Evolutionary conservation across 768 basidiomycete species (phyloP).

Genomic region (Leucocoprinus leucothites): DNA sequence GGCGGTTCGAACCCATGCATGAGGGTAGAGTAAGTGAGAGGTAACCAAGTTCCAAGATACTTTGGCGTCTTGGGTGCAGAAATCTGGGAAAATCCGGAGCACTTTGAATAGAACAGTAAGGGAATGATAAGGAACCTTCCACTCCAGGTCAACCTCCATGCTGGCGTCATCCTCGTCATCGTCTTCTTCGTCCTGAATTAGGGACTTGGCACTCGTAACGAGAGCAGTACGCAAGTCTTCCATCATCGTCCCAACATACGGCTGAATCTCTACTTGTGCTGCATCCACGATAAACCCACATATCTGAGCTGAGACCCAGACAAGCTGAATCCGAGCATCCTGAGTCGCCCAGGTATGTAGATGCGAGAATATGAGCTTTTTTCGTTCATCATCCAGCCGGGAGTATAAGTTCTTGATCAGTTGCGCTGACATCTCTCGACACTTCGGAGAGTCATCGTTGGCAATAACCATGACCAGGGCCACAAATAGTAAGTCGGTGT

Average conservation of each 20-base stretch:
- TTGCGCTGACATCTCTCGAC: conserved; percentile 83
- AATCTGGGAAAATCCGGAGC: conserved; percentile 52
- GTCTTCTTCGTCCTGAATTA: conserved; percentile 38
- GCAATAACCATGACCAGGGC: conserved; percentile 90
- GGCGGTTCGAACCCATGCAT: conserved; percentile 89
- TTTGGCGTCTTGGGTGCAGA: conserved; percentile 38
- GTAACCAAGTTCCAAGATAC: conserved; percentile 65
- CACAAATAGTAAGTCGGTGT: conserved; percentile 87
- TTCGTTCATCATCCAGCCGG: conserved; percentile 60
- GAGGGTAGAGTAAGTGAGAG: conserved; percentile 78
- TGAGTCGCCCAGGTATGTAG: conserved; percentile 79
- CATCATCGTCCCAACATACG: conserved; percentile 47
- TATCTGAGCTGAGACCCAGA: conserved; percentile 75
- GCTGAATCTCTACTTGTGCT: conserved; percentile 41
- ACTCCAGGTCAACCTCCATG: conserved; percentile 60
- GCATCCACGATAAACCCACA: conserved; percentile 80
- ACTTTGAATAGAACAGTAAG: conserved; percentile 66
- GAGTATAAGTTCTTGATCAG: conserved; percentile 76
- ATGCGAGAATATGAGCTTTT: conserved; percentile 59
- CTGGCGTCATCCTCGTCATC: conserved; percentile 31
- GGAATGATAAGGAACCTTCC: conserved; percentile 83
- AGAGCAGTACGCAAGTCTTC: conserved; percentile 55
- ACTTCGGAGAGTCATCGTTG: conserved; percentile 90
- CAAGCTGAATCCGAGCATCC: conserved; percentile 53
- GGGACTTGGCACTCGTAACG: conserved; percentile 35